Percentiles rank a stretch among this genome's conserved stretches.
These are phyloP conservation scores for Agrostemma githago DNA, from an alignment of 148 eudicot species.

Conservation along the genomic window DNA sequence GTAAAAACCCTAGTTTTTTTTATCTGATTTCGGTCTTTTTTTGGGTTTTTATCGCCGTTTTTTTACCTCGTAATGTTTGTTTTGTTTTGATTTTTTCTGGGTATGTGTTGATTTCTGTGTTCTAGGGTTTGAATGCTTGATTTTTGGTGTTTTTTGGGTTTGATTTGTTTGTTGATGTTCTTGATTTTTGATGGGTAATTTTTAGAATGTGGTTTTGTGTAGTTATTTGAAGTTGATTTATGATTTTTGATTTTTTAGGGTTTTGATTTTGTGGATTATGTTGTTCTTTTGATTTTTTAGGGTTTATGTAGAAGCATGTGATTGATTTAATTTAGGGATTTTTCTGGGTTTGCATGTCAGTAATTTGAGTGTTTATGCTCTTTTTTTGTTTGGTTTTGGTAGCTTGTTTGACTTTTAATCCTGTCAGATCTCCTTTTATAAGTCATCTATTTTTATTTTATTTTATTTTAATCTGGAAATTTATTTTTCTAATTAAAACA, in stretches of 20 bases:
- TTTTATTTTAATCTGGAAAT: background rate
- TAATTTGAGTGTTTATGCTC: background rate
- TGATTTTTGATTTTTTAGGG: background rate
- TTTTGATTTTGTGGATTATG: slow-evolving; percentile 12
- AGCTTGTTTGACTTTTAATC: slow-evolving; percentile 2
- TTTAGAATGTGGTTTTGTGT: background rate
- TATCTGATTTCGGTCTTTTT: background rate
- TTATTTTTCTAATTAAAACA: background rate
- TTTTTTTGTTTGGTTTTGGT: background rate
- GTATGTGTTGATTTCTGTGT: background rate
- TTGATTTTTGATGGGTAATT: background rate
- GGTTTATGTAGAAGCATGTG: too few relatives aligned
- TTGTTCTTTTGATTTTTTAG: background rate
- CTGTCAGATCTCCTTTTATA: background rate
- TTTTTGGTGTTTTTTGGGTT: background rate
- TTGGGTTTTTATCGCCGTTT: background rate
- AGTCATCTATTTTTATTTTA: too few relatives aligned
- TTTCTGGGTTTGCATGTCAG: slow-evolving; percentile 18
- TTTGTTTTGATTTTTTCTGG: background rate
- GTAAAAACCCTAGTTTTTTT: background rate
- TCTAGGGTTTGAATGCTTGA: background rate
- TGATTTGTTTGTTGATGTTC: background rate
- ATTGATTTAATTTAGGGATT: too few relatives aligned
- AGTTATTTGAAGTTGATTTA: background rate
- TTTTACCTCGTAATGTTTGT: too few relatives aligned